Evolutionary conservation across 2,329 filamentous ascomycete genomes (phyloP).

Genomic region (Calonectria honghensis): DNA sequence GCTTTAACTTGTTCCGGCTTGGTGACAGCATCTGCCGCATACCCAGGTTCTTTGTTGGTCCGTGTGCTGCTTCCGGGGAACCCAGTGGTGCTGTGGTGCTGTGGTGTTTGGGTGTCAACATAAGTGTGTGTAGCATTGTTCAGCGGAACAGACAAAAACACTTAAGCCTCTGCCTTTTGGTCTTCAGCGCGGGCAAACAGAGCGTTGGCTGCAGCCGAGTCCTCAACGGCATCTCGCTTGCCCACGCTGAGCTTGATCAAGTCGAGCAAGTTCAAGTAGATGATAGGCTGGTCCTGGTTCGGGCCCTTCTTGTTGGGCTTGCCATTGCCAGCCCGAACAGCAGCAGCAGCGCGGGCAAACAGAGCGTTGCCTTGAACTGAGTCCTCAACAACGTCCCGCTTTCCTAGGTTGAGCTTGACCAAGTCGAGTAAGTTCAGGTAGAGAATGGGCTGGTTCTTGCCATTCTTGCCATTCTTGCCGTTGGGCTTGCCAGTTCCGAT

Average conservation of each 20-base stretch:
- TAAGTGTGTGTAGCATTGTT: not conserved
- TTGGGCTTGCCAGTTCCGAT: too few species aligned
- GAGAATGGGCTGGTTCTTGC: too few species aligned
- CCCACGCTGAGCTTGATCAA: not conserved
- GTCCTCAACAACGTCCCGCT: too few species aligned
- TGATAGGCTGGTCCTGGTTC: too few species aligned
- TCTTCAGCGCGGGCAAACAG: too few species aligned
- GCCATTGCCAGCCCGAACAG: too few species aligned
- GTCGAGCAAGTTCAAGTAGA: not conserved
- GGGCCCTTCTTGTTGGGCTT: not conserved
- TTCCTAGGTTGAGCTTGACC: too few species aligned
- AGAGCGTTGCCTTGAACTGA: too few species aligned
- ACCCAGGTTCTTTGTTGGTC: not conserved
- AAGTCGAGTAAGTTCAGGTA: too few species aligned
- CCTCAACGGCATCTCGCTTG: not conserved
- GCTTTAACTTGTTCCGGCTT: not conserved
- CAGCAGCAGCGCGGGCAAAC: not conserved
- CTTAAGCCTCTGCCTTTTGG: too few species aligned
- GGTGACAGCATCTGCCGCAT: not conserved
- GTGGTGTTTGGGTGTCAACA: not conserved
- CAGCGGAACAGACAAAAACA: not conserved
- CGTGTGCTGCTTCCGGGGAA: not conserved
- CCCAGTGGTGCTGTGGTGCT: not conserved
- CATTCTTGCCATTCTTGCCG: too few species aligned
- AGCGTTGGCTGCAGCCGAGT: too few species aligned